Base-by-base conservation (phyloP, 1,284 basidiomycete genomes). In the Afroboletus lepidellus region DNA sequence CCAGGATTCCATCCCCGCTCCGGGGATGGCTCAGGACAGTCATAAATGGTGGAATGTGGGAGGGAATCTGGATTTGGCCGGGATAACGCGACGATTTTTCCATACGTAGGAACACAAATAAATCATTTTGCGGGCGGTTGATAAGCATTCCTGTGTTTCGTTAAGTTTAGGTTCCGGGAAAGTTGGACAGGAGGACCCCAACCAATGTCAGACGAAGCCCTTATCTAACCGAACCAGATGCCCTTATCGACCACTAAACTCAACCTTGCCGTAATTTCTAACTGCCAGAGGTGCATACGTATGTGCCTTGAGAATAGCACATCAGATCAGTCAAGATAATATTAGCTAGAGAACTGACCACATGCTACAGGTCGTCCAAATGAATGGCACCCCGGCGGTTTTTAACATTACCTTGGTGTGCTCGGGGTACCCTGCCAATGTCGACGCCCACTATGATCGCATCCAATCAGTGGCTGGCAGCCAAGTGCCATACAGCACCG, bases 11-110 rank as follows among this genome's bases (percentile, higher is more conserved):
- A 45, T 52, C 30, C 29, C 20, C 6, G 7, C 7, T 24, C 30
- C 25, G 25, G 24, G 32, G 23, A 27, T 7, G n/a, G 3, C 18
- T 38, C 15, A 37, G 11, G 39, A 20, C 24, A 21, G 20, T 23
- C 60, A 66, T 66, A 63, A 56, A 67, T 67, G 45, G 46, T 12
- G 25, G 24, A 33, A 15, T 15, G 39, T 39, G 29, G 45, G 53
- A 46, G 38, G 41, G 39, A 27, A 41, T 45, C 56, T n/a, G 39
- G 45, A 57, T 54, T 46, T 34, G 16, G 8, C 13, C 29, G 24
- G n/a, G 12, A 8, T 24, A 18, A 12, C 36, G 54, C 33, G 49
- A 46, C 41, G 24, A 36, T 25, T 39, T 34, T 39, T n/a, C 36
- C 47, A 52, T 37, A 25, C 33, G 8, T 5, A 47, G 41, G 23